phyloP scores from a whole-genome alignment of 352 stramenopile genomes.

The Phytophthora chlamydospora region DNA sequence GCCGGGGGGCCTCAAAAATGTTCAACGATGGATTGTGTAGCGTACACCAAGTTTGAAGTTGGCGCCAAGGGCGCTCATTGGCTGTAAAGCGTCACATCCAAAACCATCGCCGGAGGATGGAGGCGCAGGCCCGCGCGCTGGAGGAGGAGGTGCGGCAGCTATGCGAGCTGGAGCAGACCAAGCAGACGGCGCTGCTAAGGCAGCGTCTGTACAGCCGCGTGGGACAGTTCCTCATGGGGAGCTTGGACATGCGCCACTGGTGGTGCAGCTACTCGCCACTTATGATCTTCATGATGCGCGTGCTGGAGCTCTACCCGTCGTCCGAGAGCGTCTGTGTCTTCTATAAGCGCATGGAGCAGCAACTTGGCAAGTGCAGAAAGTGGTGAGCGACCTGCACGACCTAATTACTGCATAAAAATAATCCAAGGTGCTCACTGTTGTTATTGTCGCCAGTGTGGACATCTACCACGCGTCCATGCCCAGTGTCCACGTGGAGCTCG shows the following conservation, averaged over 20 bases:
- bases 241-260: slow-evolving; percentile 70
- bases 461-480: slow-evolving; percentile 82
- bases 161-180: slow-evolving; percentile 42
- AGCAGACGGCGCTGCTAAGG: slow-evolving; percentile 52
- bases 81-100: slow-evolving; percentile 8
- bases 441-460: slow-evolving; percentile 61
- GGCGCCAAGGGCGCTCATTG: slow-evolving; percentile 20
- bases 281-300: slow-evolving; percentile 90
- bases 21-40: slow-evolving; percentile 8
- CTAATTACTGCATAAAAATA: no score
- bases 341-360: slow-evolving; percentile 74
- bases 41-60: slow-evolving; percentile 14
- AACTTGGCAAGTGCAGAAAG: slow-evolving; percentile 65
- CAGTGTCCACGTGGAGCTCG: slow-evolving; percentile 73
- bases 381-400: slow-evolving; percentile 44
- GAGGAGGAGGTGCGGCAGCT: slow-evolving; percentile 44
- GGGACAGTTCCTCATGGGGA: slow-evolving; percentile 78
- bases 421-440: not conserved
- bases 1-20: not conserved
- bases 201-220: slow-evolving; percentile 79
- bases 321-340: slow-evolving; percentile 77
- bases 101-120: slow-evolving; percentile 28
- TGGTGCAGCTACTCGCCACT: slow-evolving; percentile 81
- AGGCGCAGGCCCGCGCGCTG: slow-evolving; percentile 42
- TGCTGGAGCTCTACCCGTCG: slow-evolving; percentile 77